Percentiles rank a stretch among this genome's conserved stretches.
Evolutionary conservation across 1,284 basidiomycete genomes (phyloP).

Genomic region (Peniophora sp.): DNA sequence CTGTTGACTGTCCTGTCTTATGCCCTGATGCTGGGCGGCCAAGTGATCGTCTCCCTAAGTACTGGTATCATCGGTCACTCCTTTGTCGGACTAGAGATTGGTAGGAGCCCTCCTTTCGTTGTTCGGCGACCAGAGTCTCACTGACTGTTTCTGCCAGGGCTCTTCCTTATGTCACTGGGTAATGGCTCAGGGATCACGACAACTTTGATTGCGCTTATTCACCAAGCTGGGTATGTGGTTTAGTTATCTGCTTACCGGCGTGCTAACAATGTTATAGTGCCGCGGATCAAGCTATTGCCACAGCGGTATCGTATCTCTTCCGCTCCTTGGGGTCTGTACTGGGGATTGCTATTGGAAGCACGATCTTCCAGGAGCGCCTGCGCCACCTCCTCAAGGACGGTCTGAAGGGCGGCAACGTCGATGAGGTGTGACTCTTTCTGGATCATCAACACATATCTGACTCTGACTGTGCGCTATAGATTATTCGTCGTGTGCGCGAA

Average conservation of each 20-base stretch:
- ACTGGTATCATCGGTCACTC: conserved; percentile 30
- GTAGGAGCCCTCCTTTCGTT: conserved; percentile 20
- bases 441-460: neutral
- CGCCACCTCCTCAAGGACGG: conserved; percentile 32
- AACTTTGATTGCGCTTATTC: conserved; percentile 48
- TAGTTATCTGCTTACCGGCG: too few relatives aligned
- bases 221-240: conserved; percentile 33
- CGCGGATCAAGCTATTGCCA: conserved; percentile 54
- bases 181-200: conserved; percentile 47
- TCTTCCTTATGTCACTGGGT: conserved; percentile 34
- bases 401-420: conserved; percentile 35
- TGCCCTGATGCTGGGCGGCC: conserved; percentile 29
- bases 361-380: conserved; percentile 43
- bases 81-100: conserved; percentile 29
- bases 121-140: neutral
- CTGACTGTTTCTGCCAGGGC: conserved; percentile 20
- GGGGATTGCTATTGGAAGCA: conserved; percentile 46
- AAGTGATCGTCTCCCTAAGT: conserved; percentile 25
- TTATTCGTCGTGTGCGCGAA: conserved; percentile 44
- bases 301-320: conserved; percentile 56
- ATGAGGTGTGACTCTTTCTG: conserved; percentile 29
- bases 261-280: conserved; percentile 17
- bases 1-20: conserved; percentile 37
- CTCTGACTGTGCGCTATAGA: conserved; percentile 27
- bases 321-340: conserved; percentile 54